phyloP scores from a whole-genome alignment of 805 yeast species.

The Wickerhamiella dianesei region DNA sequence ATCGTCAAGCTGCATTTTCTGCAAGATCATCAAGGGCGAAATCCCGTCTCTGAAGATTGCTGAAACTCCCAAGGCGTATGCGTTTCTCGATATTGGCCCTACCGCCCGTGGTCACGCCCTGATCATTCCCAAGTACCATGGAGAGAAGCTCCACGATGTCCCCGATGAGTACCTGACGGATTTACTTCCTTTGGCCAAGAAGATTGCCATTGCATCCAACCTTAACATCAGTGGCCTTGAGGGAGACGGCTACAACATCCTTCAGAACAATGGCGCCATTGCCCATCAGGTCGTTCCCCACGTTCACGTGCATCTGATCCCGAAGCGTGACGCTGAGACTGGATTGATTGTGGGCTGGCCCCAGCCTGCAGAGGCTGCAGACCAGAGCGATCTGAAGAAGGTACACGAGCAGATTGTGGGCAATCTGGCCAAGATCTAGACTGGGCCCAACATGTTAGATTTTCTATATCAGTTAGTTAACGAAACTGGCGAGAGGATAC shows the following conservation, averaged over 20 bases:
- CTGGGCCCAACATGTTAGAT: background rate
- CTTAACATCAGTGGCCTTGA: conserved; percentile 40
- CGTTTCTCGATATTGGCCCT: conserved; percentile 90
- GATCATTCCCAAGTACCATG: conserved; percentile 86
- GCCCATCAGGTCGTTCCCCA: conserved; percentile 96
- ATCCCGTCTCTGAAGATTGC: conserved; percentile 84
- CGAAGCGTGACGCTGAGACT: conserved; percentile 57
- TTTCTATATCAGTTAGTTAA: background rate
- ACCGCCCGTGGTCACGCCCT: conserved; percentile 78
- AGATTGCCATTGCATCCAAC: conserved; percentile 58
- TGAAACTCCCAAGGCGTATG: conserved; percentile 66
- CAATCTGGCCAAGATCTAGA: conserved; percentile 1
- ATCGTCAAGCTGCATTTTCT: conserved; percentile 53
- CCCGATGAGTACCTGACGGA: conserved; percentile 88
- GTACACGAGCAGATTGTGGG: conserved; percentile 43
- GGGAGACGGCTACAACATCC: conserved; percentile 65
- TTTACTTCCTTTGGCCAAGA: conserved; percentile 77
- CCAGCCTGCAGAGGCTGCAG: conserved; percentile 65
- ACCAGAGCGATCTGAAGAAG: conserved; percentile 39
- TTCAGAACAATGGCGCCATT: conserved; percentile 87
- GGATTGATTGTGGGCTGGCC: conserved; percentile 95
- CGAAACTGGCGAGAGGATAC: conserved; percentile 14
- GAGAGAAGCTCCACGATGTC: conserved; percentile 79
- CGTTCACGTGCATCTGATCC: conserved; percentile 93
- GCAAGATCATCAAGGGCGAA: conserved; percentile 90